Conservation (phyloP, 352 stramenopile genomes). For the Phytophthora capsici region DNA sequence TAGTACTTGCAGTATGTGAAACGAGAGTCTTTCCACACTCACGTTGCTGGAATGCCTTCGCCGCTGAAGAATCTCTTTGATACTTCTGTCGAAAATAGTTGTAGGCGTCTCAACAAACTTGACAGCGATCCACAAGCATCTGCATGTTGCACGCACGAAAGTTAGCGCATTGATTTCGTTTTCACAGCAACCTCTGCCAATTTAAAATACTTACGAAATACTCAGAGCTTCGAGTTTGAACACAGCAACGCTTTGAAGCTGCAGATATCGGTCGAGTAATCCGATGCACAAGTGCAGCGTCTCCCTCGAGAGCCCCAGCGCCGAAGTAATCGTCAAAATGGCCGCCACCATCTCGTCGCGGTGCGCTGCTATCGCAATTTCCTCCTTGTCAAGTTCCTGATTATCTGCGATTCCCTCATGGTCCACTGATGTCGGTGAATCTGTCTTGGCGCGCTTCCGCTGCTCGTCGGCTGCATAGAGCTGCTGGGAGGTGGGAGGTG, state of each 20-base stretch:
- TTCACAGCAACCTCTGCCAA: background rate
- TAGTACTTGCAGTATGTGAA: background rate
- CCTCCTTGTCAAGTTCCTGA: slow-evolving; percentile 9
- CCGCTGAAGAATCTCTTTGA: slow-evolving; percentile 71
- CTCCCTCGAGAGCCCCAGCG: slow-evolving; percentile 60
- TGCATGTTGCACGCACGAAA: slow-evolving; percentile 17
- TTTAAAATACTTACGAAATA: slow-evolving; percentile 54
- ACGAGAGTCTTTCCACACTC: slow-evolving; percentile 8
- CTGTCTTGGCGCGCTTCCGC: slow-evolving; percentile 30
- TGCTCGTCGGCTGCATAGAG: slow-evolving; percentile 8
- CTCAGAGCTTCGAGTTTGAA: slow-evolving; percentile 58
- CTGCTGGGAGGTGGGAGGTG: slow-evolving; percentile 15
- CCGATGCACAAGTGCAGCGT: slow-evolving; percentile 67
- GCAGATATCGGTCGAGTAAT: slow-evolving; percentile 62
- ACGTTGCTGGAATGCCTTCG: slow-evolving; percentile 69
- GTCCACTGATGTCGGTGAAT: slow-evolving; percentile 32
- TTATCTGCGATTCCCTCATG: slow-evolving; percentile 11
- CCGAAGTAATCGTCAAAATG: slow-evolving; percentile 70
- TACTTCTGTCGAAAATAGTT: slow-evolving; percentile 61
- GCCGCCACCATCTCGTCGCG: slow-evolving; percentile 72
- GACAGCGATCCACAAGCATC: slow-evolving; percentile 74
- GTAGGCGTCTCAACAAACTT: slow-evolving; percentile 73
- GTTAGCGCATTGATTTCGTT: background rate
- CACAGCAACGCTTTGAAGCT: slow-evolving; percentile 21
- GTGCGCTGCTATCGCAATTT: slow-evolving; percentile 43